Evolutionary conservation across 2,329 filamentous ascomycete genomes (phyloP), one percentile per base, ranked within the genome.

Genomic region (Fusarium sp.): DNA sequence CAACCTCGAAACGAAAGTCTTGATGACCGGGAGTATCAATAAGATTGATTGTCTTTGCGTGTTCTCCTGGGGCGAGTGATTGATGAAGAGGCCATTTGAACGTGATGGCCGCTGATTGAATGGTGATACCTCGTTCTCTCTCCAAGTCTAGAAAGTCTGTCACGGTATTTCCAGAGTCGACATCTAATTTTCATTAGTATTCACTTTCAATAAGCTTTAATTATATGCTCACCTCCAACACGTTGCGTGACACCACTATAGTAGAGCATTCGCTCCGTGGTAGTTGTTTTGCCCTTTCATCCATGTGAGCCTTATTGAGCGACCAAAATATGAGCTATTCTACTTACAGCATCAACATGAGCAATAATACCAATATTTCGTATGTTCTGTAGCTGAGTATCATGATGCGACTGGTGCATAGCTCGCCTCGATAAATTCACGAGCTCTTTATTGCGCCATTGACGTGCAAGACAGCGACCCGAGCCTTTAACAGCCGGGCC

Each of bases 341-440:
- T 15, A 79, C 85, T 58, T 80, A 89, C 87, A 60, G 96, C 96
- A 89, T 98, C 96, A 71, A 99, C 97, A 80, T 99, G 96, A 64
- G 96, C 96, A 80, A 99, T 98, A 73, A 99, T 98, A 67, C 96
- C 96, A 78, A 99, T 98, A 78, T 99, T 99, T 74, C 95, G 88
- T 54, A 94, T 96, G 74, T 88, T 88, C 49, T 78, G 71, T 11
- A 81, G 67, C 25, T 72, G 73, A 32, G 72, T 56, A 70, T 76
- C 73, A 58, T 75, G 67, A 43, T 74, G 70, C 20, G 65, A 41
- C 24, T 67, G 56, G 52, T 77, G 67, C 43, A 66, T 63, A 51
- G 64, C 65, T 43, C 73, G 65, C 43, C 58, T 68, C 49, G 60
- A 61, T 47, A 67, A 41, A 49, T 47, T 53, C 34, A 54, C 29